These are phyloP conservation scores for Saccharomyces pastorianus DNA, from an alignment of 1,139 yeast genomes.

Conservation along the genomic window DNA sequence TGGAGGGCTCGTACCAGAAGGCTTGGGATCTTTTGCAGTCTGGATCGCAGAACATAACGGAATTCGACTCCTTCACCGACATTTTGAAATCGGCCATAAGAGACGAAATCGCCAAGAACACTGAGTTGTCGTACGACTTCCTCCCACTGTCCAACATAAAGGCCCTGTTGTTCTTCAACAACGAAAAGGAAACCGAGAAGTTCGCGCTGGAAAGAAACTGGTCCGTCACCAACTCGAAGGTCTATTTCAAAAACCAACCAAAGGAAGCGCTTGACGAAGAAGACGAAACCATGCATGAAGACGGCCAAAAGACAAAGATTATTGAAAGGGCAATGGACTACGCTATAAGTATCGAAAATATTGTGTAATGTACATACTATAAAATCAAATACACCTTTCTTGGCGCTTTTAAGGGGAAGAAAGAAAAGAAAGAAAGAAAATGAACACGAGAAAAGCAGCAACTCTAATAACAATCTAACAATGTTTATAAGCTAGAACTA, in stretches of 20 bases:
- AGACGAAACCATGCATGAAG: slow-evolving; percentile 10
- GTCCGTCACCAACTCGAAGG: slow-evolving; percentile 51
- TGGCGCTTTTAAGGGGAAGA: too few species aligned
- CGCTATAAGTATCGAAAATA: slow-evolving; percentile 30
- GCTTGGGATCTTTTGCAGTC: slow-evolving; percentile 68
- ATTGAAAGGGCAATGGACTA: slow-evolving; percentile 28
- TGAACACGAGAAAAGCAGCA: background rate
- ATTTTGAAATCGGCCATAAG: slow-evolving; percentile 71
- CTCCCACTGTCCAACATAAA: slow-evolving; percentile 81
- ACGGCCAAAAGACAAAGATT: slow-evolving; percentile 12
- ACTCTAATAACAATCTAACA: background rate
- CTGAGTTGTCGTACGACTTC: slow-evolving; percentile 67
- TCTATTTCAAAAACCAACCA: slow-evolving; percentile 42
- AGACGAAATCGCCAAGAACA: slow-evolving; percentile 78
- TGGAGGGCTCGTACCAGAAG: slow-evolving; percentile 94
- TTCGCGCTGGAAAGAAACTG: slow-evolving; percentile 58
- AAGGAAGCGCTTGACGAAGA: slow-evolving; percentile 10
- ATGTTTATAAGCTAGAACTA: background rate
- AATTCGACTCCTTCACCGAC: slow-evolving; percentile 51
- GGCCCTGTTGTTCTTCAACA: slow-evolving; percentile 67
- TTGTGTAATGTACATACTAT: slow-evolving; percentile 12
- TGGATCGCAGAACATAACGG: slow-evolving; percentile 35
- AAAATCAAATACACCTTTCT: too few species aligned
- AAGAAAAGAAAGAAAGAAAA: too few species aligned
- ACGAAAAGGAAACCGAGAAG: slow-evolving; percentile 54